phyloP scores from a whole-genome alignment of 306 rosid genomes.

The Nissolia schottii region DNA sequence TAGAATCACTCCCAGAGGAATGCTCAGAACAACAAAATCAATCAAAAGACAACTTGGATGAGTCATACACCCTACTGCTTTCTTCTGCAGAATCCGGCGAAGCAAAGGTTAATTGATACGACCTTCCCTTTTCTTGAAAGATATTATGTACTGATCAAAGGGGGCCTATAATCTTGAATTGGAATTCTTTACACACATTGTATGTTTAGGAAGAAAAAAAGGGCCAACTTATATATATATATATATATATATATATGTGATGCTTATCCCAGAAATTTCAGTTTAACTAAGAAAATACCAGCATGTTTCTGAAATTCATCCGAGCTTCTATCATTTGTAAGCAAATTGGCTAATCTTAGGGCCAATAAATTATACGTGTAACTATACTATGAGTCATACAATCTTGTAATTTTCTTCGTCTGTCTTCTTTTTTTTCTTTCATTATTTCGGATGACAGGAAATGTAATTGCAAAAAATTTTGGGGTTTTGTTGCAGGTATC shows the following conservation, averaged over 20 bases:
- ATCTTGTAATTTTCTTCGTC: background rate
- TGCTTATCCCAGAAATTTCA: background rate
- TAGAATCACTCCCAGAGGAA: slow-evolving; percentile 21
- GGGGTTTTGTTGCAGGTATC: slow-evolving; percentile 32
- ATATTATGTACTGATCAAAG: slow-evolving; percentile 2
- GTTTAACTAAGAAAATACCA: background rate
- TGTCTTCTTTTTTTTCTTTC: background rate
- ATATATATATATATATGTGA: too few species aligned
- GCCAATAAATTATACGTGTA: background rate
- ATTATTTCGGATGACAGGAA: background rate
- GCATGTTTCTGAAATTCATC: background rate
- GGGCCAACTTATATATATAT: background rate
- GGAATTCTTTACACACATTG: background rate
- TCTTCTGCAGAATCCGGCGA: slow-evolving; percentile 27
- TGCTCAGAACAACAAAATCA: slow-evolving; percentile 29
- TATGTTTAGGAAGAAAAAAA: background rate
- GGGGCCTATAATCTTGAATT: background rate
- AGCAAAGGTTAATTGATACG: slow-evolving; percentile 24
- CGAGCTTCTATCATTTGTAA: slow-evolving; percentile 4
- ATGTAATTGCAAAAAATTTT: background rate
- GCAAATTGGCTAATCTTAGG: background rate
- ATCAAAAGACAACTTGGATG: slow-evolving; percentile 25
- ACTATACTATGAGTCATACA: background rate
- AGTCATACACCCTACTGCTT: slow-evolving; percentile 28
- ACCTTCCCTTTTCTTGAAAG: background rate